phyloP scores from a whole-genome alignment of 2,329 filamentous ascomycete species.

The Colletotrichum chlorophyti region DNA sequence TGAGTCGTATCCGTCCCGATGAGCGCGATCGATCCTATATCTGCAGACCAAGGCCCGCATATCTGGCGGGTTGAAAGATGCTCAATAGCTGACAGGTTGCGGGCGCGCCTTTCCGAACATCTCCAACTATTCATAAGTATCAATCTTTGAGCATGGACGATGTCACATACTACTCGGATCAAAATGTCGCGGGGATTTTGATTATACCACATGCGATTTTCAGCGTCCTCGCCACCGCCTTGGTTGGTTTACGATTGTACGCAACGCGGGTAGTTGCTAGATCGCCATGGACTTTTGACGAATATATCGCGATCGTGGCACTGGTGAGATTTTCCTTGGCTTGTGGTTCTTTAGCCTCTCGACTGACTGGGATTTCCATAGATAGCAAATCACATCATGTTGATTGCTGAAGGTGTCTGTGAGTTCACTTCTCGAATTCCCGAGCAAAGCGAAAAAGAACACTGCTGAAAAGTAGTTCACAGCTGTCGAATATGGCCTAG shows the following conservation, averaged over 20 bases:
- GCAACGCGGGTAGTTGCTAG: not conserved
- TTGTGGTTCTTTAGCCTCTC: no score
- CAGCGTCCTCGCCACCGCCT: not conserved
- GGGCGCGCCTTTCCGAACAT: no score
- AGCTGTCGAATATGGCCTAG: not conserved
- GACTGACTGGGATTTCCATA: not conserved
- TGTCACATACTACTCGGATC: not conserved
- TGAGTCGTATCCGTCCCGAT: no score
- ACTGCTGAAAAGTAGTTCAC: no score
- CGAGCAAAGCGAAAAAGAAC: not conserved
- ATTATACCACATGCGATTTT: conserved; percentile 5
- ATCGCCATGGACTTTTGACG: not conserved
- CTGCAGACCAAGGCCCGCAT: no score
- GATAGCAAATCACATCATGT: conserved; percentile 5
- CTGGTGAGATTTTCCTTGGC: no score
- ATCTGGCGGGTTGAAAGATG: no score
- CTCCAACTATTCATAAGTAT: no score
- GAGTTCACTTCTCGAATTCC: not conserved
- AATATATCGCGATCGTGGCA: not conserved
- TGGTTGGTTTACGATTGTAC: not conserved
- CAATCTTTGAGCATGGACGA: no score
- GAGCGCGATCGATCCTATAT: no score
- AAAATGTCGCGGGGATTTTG: not conserved
- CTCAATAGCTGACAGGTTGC: no score
- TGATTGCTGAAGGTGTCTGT: conserved; percentile 2